phyloP scores from a whole-genome alignment of 805 yeast genomes.

The Yamadazyma scolyti region DNA sequence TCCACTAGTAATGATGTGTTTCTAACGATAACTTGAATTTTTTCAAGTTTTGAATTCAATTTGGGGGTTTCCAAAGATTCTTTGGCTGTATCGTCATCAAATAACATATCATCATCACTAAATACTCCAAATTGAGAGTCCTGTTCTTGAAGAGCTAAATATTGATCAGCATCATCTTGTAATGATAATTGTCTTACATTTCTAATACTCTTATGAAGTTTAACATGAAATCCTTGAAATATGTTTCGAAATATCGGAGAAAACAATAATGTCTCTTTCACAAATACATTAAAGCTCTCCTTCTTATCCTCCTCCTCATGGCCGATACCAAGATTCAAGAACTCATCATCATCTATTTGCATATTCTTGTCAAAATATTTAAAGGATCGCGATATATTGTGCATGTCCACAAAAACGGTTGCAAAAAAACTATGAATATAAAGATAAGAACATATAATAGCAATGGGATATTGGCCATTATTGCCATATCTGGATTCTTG shows the following conservation, averaged over 20 bases:
- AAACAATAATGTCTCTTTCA: conserved; percentile 35
- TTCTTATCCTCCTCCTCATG: conserved; percentile 1
- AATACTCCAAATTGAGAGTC: conserved; percentile 39
- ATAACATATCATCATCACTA: conserved; percentile 27
- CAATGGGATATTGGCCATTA: conserved; percentile 14
- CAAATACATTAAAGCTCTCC: conserved; percentile 8
- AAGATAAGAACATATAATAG: conserved; percentile 15
- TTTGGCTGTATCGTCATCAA: conserved; percentile 1
- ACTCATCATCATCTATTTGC: conserved; percentile 11
- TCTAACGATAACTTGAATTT: conserved; percentile 26
- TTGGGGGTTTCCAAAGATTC: background rate
- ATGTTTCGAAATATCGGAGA: conserved; percentile 37
- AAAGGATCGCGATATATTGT: no score
- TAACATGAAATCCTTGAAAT: conserved; percentile 29
- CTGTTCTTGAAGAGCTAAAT: conserved; percentile 24
- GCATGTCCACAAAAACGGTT: background rate
- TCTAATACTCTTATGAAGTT: conserved; percentile 24
- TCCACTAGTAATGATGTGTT: conserved; percentile 28
- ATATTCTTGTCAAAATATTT: no score
- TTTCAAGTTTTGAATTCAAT: background rate
- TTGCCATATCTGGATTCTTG: conserved; percentile 24
- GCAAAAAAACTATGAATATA: conserved; percentile 4
- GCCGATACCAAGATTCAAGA: conserved; percentile 7
- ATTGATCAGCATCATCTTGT: conserved; percentile 37
- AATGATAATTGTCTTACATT: conserved; percentile 32